Conservation (phyloP, 345 rosid genomes). For the Ricinus communis region DNA sequence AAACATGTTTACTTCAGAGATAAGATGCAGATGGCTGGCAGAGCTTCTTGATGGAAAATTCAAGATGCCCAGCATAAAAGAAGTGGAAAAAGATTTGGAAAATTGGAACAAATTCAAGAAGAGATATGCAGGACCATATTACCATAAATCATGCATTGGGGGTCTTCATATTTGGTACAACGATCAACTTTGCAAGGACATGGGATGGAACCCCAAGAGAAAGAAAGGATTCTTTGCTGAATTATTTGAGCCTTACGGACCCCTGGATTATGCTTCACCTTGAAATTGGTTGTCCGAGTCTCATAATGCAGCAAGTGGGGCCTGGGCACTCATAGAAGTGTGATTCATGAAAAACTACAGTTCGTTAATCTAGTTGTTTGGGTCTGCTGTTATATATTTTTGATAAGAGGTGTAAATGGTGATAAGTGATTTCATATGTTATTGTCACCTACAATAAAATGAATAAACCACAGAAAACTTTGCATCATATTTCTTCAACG, state of each 20-base stretch:
- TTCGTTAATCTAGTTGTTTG: no score
- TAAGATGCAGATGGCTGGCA: conserved; percentile 39
- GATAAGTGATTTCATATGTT: no score
- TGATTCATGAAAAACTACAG: no score
- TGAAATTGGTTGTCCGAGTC: no score
- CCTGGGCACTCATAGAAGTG: no score
- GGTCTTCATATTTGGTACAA: conserved; percentile 44
- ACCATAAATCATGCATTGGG: conserved; percentile 34
- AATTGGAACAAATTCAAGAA: conserved; percentile 36
- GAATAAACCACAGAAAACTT: no score
- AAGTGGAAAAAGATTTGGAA: conserved; percentile 37
- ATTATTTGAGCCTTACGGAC: conserved; percentile 43
- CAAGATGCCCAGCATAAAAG: conserved; percentile 31
- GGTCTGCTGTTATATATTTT: no score
- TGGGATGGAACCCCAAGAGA: conserved; percentile 42
- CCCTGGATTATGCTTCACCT: conserved; percentile 35
- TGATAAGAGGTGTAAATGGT: no score
- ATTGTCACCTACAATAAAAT: no score
- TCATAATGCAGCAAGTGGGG: no score
- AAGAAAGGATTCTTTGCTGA: conserved; percentile 39
- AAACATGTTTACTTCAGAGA: conserved; percentile 42
- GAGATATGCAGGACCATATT: conserved; percentile 24
- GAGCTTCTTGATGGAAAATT: conserved; percentile 40
- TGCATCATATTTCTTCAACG: no score
- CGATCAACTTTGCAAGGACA: conserved; percentile 42